phyloP scores from a whole-genome alignment of 257 asterid species.

The Primulina eburnea region DNA sequence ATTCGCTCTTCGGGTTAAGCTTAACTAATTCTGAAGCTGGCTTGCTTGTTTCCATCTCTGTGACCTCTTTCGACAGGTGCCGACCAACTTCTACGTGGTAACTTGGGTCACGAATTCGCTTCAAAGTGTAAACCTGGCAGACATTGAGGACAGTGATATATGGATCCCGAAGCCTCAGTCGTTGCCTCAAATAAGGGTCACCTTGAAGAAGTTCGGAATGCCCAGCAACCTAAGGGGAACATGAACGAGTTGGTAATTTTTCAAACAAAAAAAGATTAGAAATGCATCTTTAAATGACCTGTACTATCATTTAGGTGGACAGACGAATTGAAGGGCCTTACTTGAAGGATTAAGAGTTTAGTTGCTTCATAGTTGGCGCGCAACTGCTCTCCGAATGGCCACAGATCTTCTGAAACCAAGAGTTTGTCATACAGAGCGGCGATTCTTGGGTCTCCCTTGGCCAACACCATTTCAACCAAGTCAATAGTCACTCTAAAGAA shows the following conservation, averaged over 20 bases:
- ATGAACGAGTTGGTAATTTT: background rate
- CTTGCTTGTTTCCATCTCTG: conserved; percentile 56
- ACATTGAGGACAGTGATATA: conserved; percentile 76
- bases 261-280: background rate
- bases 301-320: background rate
- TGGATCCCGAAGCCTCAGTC: conserved; percentile 83
- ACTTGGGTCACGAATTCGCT: conserved; percentile 79
- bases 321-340: conserved; percentile 9
- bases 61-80: conserved; percentile 62
- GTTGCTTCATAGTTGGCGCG: conserved; percentile 64
- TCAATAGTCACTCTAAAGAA: conserved; percentile 93
- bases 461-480: conserved; percentile 87
- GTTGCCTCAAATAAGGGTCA: conserved; percentile 92
- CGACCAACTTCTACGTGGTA: conserved; percentile 59
- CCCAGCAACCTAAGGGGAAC: conserved; percentile 64
- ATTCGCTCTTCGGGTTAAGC: conserved; percentile 83
- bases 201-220: conserved; percentile 85
- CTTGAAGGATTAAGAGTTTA: conserved; percentile 69
- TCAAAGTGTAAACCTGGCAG: conserved; percentile 73
- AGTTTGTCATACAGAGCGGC: conserved; percentile 84
- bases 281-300: background rate
- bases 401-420: conserved; percentile 59
- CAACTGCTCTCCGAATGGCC: conserved; percentile 65
- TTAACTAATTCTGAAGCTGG: conserved; percentile 80
- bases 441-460: conserved; percentile 89